Conservation (phyloP, 495 filamentous ascomycete species). For the Lindgomyces ingoldianus region DNA sequence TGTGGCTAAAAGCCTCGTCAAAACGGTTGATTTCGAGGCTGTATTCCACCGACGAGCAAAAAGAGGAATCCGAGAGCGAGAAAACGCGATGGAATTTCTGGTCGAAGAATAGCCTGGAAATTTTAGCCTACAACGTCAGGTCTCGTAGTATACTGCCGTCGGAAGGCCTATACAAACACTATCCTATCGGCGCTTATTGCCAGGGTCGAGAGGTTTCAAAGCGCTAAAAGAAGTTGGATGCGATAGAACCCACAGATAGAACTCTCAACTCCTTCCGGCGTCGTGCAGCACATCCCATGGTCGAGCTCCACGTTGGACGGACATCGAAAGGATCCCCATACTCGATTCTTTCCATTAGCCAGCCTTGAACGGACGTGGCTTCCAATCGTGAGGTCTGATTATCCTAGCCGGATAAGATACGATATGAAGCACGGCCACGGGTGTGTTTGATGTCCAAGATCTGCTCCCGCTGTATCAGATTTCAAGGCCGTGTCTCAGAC, state of each 20-base stretch:
- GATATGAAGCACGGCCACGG: slow-evolving; percentile 2
- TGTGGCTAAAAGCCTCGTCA: slow-evolving; percentile 17
- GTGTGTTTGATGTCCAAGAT: slow-evolving; percentile 36
- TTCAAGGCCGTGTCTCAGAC: slow-evolving; percentile 29
- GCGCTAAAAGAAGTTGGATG: neutral
- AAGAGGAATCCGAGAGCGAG: neutral
- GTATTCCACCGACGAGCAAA: neutral
- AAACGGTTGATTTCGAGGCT: slow-evolving; percentile 15
- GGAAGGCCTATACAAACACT: neutral
- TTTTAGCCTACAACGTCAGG: slow-evolving; percentile 16
- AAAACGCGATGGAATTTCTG: neutral
- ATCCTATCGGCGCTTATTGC: slow-evolving; percentile 8
- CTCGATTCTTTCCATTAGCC: neutral
- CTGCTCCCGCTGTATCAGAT: slow-evolving; percentile 38
- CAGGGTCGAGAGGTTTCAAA: neutral
- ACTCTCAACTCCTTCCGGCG: neutral
- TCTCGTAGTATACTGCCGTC: neutral
- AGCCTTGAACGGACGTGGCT: neutral
- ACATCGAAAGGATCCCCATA: neutral
- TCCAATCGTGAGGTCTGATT: neutral
- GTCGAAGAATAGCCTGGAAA: slow-evolving; percentile 9
- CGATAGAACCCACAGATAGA: neutral
- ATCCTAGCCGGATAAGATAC: slow-evolving; percentile 18
- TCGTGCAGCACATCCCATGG: neutral
- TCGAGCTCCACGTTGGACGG: too few relatives aligned